A percentile compares a stretch with the other conserved stretches of the same genome.
phyloP scores from a whole-genome alignment of 768 basidiomycete genomes.

The Calvatia gigantea region DNA sequence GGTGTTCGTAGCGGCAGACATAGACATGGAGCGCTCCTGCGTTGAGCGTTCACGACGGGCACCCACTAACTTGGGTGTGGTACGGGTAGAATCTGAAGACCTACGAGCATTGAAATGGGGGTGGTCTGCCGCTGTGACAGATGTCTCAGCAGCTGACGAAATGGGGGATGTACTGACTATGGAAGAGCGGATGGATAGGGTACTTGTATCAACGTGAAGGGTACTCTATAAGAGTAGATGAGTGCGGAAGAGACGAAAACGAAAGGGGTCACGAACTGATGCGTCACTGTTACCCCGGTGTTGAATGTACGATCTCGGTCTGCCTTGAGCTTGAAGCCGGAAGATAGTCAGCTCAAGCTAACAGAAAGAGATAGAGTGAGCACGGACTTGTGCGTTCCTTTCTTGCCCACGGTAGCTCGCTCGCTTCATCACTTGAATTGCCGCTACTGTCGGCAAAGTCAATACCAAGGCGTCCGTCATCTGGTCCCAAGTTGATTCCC shows the following conservation, averaged over 20 bases:
- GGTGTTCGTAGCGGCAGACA: constrained; percentile 61
- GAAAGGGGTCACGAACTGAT: constrained; percentile 12
- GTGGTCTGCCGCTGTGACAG: constrained; percentile 33
- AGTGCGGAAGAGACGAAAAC: constrained; percentile 3
- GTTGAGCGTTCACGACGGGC: constrained; percentile 56
- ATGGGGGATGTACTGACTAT: constrained; percentile 28
- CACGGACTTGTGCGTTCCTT: constrained; percentile 42
- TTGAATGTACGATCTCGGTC: constrained; percentile 4
- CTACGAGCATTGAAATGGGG: constrained; percentile 38
- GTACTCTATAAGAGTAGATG: constrained; percentile 22
- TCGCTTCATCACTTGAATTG: constrained; percentile 41
- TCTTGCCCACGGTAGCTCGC: constrained; percentile 59
- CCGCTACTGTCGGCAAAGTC: constrained; percentile 41
- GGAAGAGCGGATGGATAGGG: constrained; percentile 40
- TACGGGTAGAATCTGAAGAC: constrained; percentile 69
- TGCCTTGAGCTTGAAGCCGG: not conserved
- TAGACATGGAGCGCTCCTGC: constrained; percentile 75
- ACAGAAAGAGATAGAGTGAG: constrained; percentile 9
- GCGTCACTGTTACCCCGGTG: not conserved
- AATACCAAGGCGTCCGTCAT: constrained; percentile 55
- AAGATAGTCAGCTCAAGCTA: not conserved
- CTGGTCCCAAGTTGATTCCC: constrained; percentile 44
- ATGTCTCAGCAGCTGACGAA: constrained; percentile 27
- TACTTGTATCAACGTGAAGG: constrained; percentile 57
- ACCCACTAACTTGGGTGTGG: constrained; percentile 45